Evolutionary conservation across 2,329 filamentous ascomycete genomes (phyloP), one percentile per base, ranked within the genome.

Genomic region (Diaporthe caulivora): DNA sequence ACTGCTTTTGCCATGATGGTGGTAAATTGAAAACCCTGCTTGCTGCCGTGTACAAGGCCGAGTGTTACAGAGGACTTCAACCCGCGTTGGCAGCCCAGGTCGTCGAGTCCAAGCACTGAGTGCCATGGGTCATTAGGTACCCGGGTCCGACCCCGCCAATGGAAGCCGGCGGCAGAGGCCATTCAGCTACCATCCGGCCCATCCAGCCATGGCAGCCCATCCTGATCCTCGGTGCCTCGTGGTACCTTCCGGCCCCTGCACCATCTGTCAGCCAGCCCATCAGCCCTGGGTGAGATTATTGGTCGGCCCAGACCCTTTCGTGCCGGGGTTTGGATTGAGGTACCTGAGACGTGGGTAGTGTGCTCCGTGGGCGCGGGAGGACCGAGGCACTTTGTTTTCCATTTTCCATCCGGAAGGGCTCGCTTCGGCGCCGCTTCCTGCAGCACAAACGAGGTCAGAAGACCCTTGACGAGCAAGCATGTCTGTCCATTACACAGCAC

Each of bases 391-490:
- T 40, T 40, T 40, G 7, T 40, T 10, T 40, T 40, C 13, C 5
- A 60, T 42, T 18, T 47, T 47, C 13, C 18, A n/a, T n/a, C 7
- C 37, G 29, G 18, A 26, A 18, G 15, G 24, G 17, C 31, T 64
- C 40, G 26, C 26, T 21, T 62, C 58, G 58, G 40, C 31, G 57
- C 15, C 47, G 62, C 47, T 53, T 67, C 47, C 34, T 67, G 47
- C 62, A 53, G 62, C 62, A 53, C 62, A n/a, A n/a, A 67, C 62
- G n/a, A 67, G 47, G 62, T 53, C 62, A 53, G 62, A 29, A 67
- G 62, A 67, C 62, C 62, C 60, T 44, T 51, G 60, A 65, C 60
- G 29, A 51, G 44, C 60, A 51, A 31, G 60, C 60, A 51, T 65
- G 60, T 37, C 60, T 51, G 60, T 65, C 29, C 8, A 51, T 51